A percentile compares a stretch with the other conserved stretches of the same genome.
Conservation (phyloP, 2,329 filamentous ascomycete genomes). For the Phialophora macrospora region DNA sequence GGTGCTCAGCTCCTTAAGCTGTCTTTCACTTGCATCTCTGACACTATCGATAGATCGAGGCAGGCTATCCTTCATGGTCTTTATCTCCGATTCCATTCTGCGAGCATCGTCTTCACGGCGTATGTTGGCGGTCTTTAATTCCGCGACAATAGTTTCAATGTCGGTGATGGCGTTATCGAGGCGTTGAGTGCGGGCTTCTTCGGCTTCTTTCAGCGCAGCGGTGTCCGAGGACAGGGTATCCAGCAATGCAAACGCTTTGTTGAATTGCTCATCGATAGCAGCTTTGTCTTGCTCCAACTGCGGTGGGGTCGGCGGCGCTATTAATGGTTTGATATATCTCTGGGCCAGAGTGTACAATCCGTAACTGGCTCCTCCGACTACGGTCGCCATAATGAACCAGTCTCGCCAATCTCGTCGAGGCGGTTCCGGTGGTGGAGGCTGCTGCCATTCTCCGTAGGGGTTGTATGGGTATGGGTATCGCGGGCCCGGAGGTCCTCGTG, state of each 20-base stretch:
- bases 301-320: conserved; percentile 90
- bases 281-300: conserved; percentile 94
- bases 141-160: conserved; percentile 79
- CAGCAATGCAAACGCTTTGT: conserved; percentile 85
- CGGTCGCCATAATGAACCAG: conserved; percentile 99
- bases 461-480: conserved; percentile 57
- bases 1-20: conserved; percentile 80
- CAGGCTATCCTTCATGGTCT: conserved; percentile 78
- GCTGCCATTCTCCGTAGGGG: conserved; percentile 59
- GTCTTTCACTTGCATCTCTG: conserved; percentile 78
- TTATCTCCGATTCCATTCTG: conserved; percentile 83
- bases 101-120: conserved; percentile 86
- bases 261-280: conserved; percentile 89
- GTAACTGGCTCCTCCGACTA: conserved; percentile 86
- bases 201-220: conserved; percentile 80
- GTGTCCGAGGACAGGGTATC: conserved; percentile 94
- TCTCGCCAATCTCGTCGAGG: conserved; percentile 94
- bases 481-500: conserved; percentile 44
- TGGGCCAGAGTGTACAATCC: conserved; percentile 87
- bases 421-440: conserved; percentile 57
- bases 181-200: conserved; percentile 80
- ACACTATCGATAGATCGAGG: conserved; percentile 88
- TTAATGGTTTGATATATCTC: conserved; percentile 89
- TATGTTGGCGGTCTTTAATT: conserved; percentile 79
- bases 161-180: conserved; percentile 81